phyloP scores from a whole-genome alignment of 1,284 basidiomycete species.

The Marasmius oreades region DNA sequence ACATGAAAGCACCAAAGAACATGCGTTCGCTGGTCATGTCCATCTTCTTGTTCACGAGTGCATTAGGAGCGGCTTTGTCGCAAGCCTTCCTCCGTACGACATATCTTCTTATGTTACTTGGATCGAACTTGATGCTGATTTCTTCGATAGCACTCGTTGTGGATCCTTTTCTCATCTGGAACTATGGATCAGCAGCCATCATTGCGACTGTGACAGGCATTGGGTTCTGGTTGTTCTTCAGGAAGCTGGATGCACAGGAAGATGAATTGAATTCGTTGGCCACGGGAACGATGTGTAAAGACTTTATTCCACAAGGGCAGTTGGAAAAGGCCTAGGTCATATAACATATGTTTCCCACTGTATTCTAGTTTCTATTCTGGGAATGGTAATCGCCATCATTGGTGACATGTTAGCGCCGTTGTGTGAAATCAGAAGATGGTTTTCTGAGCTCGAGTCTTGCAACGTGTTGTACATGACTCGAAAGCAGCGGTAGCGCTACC shows the following conservation, averaged over 20 bases:
- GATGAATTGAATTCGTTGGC: constrained; percentile 42
- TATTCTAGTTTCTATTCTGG: too few relatives aligned
- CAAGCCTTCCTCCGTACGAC: constrained; percentile 69
- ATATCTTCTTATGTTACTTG: constrained; percentile 24
- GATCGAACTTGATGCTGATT: background rate
- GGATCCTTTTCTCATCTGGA: constrained; percentile 36
- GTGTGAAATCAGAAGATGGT: too few relatives aligned
- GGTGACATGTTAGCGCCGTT: too few relatives aligned
- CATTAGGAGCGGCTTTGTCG: constrained; percentile 61
- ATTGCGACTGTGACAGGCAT: constrained; percentile 19
- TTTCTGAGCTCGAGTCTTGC: too few relatives aligned
- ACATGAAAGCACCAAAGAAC: constrained; percentile 80
- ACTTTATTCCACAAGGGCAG: background rate
- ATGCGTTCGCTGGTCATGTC: constrained; percentile 80
- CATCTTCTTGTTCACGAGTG: constrained; percentile 68
- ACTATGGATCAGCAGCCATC: constrained; percentile 24
- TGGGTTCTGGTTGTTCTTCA: constrained; percentile 51
- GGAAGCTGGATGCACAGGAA: constrained; percentile 47
- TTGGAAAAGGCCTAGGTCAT: background rate
- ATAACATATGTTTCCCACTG: background rate
- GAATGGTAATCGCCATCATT: too few relatives aligned
- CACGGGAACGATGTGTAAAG: constrained; percentile 29
- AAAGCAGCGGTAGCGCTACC: too few relatives aligned
- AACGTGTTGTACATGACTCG: too few relatives aligned
- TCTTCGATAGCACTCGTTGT: constrained; percentile 25